Base-by-base conservation (phyloP, 2,329 filamentous ascomycete genomes). In the Penicillium paneum region DNA sequence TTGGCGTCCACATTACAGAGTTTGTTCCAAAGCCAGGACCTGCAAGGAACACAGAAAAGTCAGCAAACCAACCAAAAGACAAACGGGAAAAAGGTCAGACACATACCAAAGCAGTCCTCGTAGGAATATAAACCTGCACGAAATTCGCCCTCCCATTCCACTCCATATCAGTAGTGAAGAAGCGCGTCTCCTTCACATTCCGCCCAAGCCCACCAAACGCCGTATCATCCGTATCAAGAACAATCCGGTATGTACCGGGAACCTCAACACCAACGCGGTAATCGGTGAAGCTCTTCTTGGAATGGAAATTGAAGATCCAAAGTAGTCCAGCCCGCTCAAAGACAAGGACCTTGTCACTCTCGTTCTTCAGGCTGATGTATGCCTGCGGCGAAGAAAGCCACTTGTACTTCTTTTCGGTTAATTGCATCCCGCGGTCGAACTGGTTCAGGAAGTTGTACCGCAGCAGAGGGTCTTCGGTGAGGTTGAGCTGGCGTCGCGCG, bases 251-350 rank as follows among this genome's bases (percentile, higher is more conserved):
- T 1, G 90, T 96, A 36, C 94, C 94, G 3, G 88, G 77, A 19
- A 84, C 79, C 48, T 97, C 91, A 36, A 99, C 81, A 17, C 94
- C 94, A 43, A 99, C 87, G 35, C 93, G 85, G 72, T 97, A 99
- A 74, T 97, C 94, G 11, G 87, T 87, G 75, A 89, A 99, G 73
- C 91, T 96, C 63, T 87, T 77, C 28, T 83, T 84, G 0, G 90
- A 86, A 71, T 97, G 87, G 81, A 97, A 97, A 77, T 99, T 99
- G 82, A 99, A 97, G 65, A 97, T 82, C 80, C 92, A 99, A 11
- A 99, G 79, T 55, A 96, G 77, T 0, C 92, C 92, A 1, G 86
- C 94, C 31, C 94, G 85, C 78, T 99, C 94, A 71, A 97, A 99
- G 3, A 96, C 92, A 61, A 99, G 85, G 40, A 97, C 87, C 78